These are phyloP conservation scores for Buddleja alternifolia DNA, from an alignment of 257 asterid genomes.

Conservation along the genomic window DNA sequence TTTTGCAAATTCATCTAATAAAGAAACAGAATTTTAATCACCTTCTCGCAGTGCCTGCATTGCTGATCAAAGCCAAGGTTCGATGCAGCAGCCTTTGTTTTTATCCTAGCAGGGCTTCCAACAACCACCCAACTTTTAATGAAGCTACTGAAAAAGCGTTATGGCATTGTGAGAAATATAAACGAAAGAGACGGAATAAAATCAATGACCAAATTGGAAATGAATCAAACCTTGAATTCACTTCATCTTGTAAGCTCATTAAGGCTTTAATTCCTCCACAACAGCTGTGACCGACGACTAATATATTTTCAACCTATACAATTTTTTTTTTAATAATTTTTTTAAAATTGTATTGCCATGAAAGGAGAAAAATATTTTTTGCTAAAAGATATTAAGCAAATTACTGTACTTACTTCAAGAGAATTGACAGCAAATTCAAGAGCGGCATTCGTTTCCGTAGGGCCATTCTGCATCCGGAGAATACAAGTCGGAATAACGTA, in stretches of 20 bases:
- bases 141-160: constrained; percentile 66
- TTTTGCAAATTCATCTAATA: too few relatives aligned
- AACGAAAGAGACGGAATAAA: not conserved
- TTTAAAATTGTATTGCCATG: too few relatives aligned
- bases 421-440: constrained; percentile 92
- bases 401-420: constrained; percentile 64
- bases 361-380: too few relatives aligned
- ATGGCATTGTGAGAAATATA: constrained; percentile 27
- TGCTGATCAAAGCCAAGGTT: constrained; percentile 84
- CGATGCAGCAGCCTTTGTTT: constrained; percentile 72
- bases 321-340: not conserved
- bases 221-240: constrained; percentile 54
- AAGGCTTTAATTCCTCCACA: constrained; percentile 97
- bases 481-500: not conserved
- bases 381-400: not conserved
- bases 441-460: constrained; percentile 95
- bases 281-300: constrained; percentile 90
- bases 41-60: constrained; percentile 98
- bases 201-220: constrained; percentile 13
- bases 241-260: constrained; percentile 85
- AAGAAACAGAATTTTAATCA: constrained; percentile 27
- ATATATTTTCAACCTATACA: constrained; percentile 80
- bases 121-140: constrained; percentile 74
- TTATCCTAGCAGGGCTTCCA: constrained; percentile 70
- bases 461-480: constrained; percentile 73